These are phyloP conservation scores for Talaromyces thailandensis DNA, from an alignment of 495 filamentous ascomycete genomes.

Conservation along the genomic window DNA sequence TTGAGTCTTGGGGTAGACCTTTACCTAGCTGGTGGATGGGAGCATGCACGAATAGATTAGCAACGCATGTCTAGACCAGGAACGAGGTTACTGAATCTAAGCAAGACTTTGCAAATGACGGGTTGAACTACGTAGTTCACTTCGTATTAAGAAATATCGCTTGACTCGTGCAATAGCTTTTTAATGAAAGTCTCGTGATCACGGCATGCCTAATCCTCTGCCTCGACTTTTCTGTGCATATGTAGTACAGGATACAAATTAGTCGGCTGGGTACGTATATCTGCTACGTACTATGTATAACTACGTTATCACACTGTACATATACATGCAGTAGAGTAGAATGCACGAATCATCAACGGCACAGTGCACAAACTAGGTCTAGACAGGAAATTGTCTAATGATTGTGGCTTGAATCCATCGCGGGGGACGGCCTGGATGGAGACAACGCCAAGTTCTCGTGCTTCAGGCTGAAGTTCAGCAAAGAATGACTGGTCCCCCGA, in stretches of 20 bases:
- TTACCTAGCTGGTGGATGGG: not conserved
- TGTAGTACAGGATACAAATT: too few species aligned
- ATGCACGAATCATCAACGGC: not conserved
- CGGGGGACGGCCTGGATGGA: not conserved
- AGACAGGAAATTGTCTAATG: not conserved
- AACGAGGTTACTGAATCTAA: not conserved
- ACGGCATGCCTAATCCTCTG: not conserved
- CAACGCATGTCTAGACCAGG: not conserved
- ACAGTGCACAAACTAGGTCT: not conserved
- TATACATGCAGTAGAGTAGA: not conserved
- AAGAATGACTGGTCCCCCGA: not conserved
- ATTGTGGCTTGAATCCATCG: not conserved
- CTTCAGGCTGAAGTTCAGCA: not conserved
- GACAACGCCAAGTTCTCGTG: not conserved
- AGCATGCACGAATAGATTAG: not conserved
- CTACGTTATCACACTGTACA: not conserved
- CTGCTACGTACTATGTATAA: too few species aligned
- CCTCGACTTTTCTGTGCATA: not conserved
- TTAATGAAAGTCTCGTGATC: not conserved
- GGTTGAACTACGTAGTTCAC: not conserved
- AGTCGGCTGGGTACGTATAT: not conserved
- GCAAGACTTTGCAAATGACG: not conserved
- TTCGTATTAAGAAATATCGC: not conserved
- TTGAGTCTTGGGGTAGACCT: not conserved
- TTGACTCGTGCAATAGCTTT: not conserved